These are phyloP conservation scores for Zygoascus hellenicus DNA, from an alignment of 1,139 yeast species.

Conservation along the genomic window DNA sequence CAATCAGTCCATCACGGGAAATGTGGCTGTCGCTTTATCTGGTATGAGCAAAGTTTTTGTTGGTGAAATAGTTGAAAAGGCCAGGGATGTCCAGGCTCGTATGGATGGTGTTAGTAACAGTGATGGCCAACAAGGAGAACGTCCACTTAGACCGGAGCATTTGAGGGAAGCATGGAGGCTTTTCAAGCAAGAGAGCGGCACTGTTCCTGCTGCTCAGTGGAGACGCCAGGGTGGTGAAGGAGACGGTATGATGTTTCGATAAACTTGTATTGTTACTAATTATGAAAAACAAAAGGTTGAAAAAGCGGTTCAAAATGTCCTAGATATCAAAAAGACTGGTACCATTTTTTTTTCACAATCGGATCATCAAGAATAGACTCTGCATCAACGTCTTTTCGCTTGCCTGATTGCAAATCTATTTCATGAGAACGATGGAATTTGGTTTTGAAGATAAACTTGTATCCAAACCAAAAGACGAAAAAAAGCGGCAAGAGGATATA, in stretches of 20 bases:
- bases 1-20: constrained; percentile 79
- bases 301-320: not conserved
- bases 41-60: constrained; percentile 85
- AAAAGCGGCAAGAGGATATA: constrained; percentile 59
- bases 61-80: constrained; percentile 81
- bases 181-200: constrained; percentile 58
- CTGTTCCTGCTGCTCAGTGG: constrained; percentile 63
- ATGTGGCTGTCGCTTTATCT: constrained; percentile 74
- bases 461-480: constrained; percentile 39
- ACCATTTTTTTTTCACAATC: constrained; percentile 4
- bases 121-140: constrained; percentile 40
- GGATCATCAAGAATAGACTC: not conserved
- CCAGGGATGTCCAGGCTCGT: constrained; percentile 50
- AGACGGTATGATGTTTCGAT: constrained; percentile 63
- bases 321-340: not conserved
- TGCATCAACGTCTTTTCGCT: constrained; percentile 30
- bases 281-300: not conserved
- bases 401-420: constrained; percentile 43
- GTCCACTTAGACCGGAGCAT: constrained; percentile 77
- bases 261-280: constrained; percentile 11
- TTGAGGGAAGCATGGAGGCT: constrained; percentile 84
- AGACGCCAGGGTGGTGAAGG: constrained; percentile 66
- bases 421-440: constrained; percentile 40
- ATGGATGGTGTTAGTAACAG: constrained; percentile 28
- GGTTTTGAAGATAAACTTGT: constrained; percentile 40